Evolutionary conservation across 495 filamentous ascomycete genomes (phyloP).

Genomic region (Cercophora samala): DNA sequence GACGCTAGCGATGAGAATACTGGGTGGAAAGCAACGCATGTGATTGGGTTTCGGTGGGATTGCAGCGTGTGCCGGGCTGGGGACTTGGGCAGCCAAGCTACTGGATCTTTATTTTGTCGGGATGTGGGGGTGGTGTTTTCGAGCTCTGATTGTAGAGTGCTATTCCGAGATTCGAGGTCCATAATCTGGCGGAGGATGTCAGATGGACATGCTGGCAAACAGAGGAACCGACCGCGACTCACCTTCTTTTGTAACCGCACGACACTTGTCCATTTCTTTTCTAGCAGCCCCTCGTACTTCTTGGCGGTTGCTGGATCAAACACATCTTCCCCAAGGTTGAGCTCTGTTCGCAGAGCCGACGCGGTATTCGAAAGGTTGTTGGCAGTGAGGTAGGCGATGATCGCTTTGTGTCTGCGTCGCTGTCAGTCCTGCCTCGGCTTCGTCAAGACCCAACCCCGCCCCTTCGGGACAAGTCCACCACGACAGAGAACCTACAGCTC

Average conservation of each 20-base stretch:
- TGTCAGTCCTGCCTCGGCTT: slow-evolving; percentile 18
- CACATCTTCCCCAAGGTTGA: slow-evolving; percentile 59
- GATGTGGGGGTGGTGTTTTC: slow-evolving; percentile 83
- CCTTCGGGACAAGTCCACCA: neutral
- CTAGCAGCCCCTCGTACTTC: slow-evolving; percentile 84
- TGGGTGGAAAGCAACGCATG: slow-evolving; percentile 91
- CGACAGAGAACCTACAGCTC: slow-evolving; percentile 64
- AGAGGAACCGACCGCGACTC: slow-evolving; percentile 11
- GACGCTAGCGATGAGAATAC: slow-evolving; percentile 88
- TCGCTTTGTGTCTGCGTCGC: slow-evolving; percentile 74
- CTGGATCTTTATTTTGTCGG: slow-evolving; percentile 76
- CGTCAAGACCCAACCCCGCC: neutral
- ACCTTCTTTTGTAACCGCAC: slow-evolving; percentile 91
- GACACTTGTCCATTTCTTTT: slow-evolving; percentile 96
- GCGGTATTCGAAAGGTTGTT: slow-evolving; percentile 64
- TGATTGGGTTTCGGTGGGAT: slow-evolving; percentile 78
- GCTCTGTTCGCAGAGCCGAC: slow-evolving; percentile 61
- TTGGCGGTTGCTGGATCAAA: slow-evolving; percentile 76
- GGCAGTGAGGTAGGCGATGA: slow-evolving; percentile 83
- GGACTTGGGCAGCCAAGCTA: slow-evolving; percentile 79
- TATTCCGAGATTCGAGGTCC: slow-evolving; percentile 77
- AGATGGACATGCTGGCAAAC: slow-evolving; percentile 9
- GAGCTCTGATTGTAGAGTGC: slow-evolving; percentile 72
- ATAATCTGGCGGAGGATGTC: slow-evolving; percentile 62
- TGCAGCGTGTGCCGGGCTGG: slow-evolving; percentile 78